Evolutionary conservation across 2,329 filamentous ascomycete genomes (phyloP).

Genomic region (Ophiocordyceps camponoti-rufipedis): DNA sequence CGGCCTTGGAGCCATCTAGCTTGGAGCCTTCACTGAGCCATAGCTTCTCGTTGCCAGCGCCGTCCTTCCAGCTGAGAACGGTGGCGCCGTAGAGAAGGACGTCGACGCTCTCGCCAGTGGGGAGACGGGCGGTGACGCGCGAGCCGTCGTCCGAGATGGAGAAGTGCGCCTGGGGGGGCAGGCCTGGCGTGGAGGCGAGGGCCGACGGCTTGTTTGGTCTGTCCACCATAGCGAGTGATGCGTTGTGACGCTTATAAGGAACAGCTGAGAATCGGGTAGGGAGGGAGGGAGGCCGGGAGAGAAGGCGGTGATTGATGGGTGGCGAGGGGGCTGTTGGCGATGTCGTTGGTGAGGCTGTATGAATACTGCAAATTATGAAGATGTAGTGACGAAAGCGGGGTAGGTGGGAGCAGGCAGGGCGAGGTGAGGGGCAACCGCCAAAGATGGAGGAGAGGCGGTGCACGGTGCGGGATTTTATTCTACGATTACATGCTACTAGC

Average conservation of each 20-base stretch:
- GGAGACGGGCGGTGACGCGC: constrained; percentile 61
- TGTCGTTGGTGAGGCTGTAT: background rate
- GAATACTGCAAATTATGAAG: background rate
- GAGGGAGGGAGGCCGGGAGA: too few relatives aligned
- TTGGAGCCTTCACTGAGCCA: constrained; percentile 68
- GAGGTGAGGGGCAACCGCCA: background rate
- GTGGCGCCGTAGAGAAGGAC: constrained; percentile 85
- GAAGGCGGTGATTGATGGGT: too few relatives aligned
- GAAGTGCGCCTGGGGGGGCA: constrained; percentile 60
- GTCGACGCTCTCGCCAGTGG: constrained; percentile 71
- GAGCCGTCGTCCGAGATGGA: constrained; percentile 53
- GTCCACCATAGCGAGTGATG: constrained; percentile 45
- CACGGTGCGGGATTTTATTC: too few relatives aligned
- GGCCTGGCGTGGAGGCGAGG: constrained; percentile 53
- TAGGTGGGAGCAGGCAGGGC: background rate
- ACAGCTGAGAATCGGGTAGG: background rate
- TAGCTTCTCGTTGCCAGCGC: constrained; percentile 60
- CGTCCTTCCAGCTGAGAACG: constrained; percentile 82
- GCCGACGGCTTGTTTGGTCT: constrained; percentile 69
- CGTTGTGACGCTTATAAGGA: background rate
- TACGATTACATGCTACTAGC: too few relatives aligned
- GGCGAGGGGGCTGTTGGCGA: background rate
- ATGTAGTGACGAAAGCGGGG: background rate
- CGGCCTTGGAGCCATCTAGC: constrained; percentile 74
- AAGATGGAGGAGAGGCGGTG: background rate